These are phyloP conservation scores for Colletotrichum sp. DNA, from an alignment of 2,329 filamentous ascomycete genomes.

Conservation along the genomic window DNA sequence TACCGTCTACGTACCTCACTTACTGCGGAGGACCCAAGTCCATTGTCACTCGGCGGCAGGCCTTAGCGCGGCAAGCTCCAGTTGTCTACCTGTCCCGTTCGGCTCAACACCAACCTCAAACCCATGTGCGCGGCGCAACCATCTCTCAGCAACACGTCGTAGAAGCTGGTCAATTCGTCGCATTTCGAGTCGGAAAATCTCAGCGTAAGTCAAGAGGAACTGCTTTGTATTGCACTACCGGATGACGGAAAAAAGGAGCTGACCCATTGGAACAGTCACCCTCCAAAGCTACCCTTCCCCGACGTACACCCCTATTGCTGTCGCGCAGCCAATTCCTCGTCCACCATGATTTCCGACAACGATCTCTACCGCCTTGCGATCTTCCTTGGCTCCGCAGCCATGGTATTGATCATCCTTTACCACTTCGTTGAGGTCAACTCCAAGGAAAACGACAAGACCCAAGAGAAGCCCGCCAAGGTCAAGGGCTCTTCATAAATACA, in stretches of 20 bases:
- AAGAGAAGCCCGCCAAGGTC: conserved; percentile 27
- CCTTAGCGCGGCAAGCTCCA: conserved; percentile 18
- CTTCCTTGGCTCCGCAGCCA: conserved; percentile 86
- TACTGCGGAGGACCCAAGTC: conserved; percentile 4
- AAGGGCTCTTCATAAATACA: conserved; percentile 6
- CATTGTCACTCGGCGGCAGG: conserved; percentile 2
- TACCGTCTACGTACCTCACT: background rate
- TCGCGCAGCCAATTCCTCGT: background rate
- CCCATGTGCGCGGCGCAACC: background rate
- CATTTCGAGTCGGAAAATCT: background rate
- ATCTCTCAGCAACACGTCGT: background rate
- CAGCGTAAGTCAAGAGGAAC: background rate
- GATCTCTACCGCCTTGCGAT: conserved; percentile 91
- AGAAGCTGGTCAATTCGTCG: background rate
- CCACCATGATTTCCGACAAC: conserved; percentile 91
- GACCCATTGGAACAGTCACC: background rate
- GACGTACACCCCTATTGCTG: conserved; percentile 19
- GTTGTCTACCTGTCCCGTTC: conserved; percentile 19
- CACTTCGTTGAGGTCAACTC: conserved; percentile 97
- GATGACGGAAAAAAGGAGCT: background rate
- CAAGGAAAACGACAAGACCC: conserved; percentile 37
- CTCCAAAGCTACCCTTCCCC: conserved; percentile 15
- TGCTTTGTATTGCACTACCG: background rate
- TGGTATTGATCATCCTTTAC: conserved; percentile 93
- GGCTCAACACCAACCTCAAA: background rate